Evolutionary conservation across 2,329 filamentous ascomycete genomes (phyloP).

Genomic region (Colletotrichum sp.): DNA sequence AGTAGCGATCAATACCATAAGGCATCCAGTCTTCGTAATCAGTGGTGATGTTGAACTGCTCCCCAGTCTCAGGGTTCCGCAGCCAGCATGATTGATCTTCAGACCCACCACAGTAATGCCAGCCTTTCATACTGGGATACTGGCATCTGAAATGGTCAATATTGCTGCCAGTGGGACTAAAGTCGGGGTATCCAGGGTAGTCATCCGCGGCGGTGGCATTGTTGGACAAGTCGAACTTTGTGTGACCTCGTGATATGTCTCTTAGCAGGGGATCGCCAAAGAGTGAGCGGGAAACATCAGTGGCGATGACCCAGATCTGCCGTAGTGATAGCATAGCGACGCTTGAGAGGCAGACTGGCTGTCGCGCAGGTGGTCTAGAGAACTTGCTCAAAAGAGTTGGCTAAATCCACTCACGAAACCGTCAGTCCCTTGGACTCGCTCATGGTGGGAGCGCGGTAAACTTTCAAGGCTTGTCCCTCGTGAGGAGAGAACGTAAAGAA

Average conservation of each 20-base stretch:
- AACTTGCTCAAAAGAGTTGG: background rate
- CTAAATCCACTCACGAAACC: background rate
- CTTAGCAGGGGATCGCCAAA: background rate
- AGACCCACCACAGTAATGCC: conserved; percentile 26
- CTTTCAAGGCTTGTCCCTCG: background rate
- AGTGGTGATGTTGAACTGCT: conserved; percentile 29
- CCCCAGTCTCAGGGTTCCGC: conserved; percentile 19
- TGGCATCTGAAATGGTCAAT: conserved; percentile 26
- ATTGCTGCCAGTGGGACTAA: background rate
- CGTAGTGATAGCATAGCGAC: background rate
- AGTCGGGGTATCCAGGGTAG: background rate
- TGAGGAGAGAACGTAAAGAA: background rate
- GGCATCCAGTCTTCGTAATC: conserved; percentile 30
- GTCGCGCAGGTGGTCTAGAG: background rate
- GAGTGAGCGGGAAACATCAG: background rate
- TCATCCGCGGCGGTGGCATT: background rate
- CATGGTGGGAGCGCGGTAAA: background rate
- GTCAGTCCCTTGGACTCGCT: background rate
- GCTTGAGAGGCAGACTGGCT: background rate
- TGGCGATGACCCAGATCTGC: background rate
- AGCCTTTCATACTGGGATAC: conserved; percentile 28
- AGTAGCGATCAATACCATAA: conserved; percentile 23
- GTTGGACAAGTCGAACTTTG: background rate
- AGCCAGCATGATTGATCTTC: conserved; percentile 32
- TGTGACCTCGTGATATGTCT: background rate